phyloP scores from a whole-genome alignment of 2,329 filamentous ascomycete genomes.

The Botrytis pseudocinerea region DNA sequence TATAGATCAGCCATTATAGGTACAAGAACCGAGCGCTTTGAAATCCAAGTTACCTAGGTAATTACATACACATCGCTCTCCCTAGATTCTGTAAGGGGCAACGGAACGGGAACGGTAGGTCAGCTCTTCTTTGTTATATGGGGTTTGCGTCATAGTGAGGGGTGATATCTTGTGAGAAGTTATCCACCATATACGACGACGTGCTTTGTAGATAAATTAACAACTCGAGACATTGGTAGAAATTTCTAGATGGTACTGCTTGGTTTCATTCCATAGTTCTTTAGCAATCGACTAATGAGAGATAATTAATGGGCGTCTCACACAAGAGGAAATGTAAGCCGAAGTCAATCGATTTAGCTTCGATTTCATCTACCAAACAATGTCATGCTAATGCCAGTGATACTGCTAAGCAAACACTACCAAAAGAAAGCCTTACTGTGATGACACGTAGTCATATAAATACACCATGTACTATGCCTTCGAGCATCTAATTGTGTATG shows the following conservation, averaged over 20 bases:
- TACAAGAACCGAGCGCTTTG: background rate
- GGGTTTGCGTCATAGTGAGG: background rate
- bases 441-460: background rate
- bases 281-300: background rate
- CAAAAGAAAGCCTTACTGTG: background rate
- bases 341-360: background rate
- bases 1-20: background rate
- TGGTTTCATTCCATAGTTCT: background rate
- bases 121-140: background rate
- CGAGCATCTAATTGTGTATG: background rate
- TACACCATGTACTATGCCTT: background rate
- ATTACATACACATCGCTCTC: background rate
- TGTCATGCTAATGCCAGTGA: background rate
- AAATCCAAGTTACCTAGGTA: background rate
- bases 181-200: background rate
- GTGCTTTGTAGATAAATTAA: background rate
- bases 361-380: background rate
- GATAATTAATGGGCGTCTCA: background rate
- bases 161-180: background rate
- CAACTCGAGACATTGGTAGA: background rate
- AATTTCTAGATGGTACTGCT: background rate
- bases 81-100: background rate
- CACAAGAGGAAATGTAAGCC: background rate
- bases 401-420: background rate
- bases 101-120: background rate